These are phyloP conservation scores for Phytophthora pistaciae DNA, from an alignment of 352 stramenopile genomes.

Conservation along the genomic window DNA sequence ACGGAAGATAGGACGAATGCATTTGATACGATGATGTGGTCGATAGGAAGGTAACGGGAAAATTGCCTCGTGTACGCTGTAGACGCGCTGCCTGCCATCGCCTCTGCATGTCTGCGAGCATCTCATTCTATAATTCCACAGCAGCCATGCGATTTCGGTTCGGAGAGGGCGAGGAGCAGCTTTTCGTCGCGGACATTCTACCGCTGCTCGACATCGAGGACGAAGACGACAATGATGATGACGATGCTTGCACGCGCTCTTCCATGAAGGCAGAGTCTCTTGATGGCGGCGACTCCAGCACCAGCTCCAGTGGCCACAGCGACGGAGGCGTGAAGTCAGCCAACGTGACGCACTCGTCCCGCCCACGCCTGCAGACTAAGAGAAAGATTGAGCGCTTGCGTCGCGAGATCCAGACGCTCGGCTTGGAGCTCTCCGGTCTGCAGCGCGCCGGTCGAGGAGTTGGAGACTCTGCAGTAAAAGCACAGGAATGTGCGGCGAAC, in stretches of 20 bases:
- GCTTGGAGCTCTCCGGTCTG: conserved; percentile 15
- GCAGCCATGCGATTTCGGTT: conserved; percentile 25
- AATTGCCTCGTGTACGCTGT: no score
- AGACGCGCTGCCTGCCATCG: no score
- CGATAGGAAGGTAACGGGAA: not conserved
- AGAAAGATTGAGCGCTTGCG: conserved; percentile 20
- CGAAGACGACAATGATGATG: not conserved
- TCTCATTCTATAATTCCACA: conserved; percentile 15
- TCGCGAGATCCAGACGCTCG: conserved; percentile 19
- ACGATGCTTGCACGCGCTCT: not conserved
- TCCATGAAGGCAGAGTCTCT: not conserved
- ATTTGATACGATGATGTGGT: not conserved
- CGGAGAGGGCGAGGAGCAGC: conserved; percentile 22
- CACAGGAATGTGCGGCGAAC: not conserved
- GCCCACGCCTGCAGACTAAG: not conserved
- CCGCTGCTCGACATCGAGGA: conserved; percentile 22
- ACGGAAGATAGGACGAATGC: not conserved
- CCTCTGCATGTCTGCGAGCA: not conserved
- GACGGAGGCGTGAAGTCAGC: conserved; percentile 4
- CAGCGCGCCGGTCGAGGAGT: conserved; percentile 1
- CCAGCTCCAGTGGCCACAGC: conserved; percentile 2
- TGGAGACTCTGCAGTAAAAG: not conserved
- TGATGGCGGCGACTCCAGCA: not conserved
- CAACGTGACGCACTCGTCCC: not conserved
- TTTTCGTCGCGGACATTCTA: conserved; percentile 25